A percentile compares a stretch with the other conserved stretches of the same genome.
Evolutionary conservation across 2,329 filamentous ascomycete species (phyloP).

Genomic region (Parafenestella ontariensis): DNA sequence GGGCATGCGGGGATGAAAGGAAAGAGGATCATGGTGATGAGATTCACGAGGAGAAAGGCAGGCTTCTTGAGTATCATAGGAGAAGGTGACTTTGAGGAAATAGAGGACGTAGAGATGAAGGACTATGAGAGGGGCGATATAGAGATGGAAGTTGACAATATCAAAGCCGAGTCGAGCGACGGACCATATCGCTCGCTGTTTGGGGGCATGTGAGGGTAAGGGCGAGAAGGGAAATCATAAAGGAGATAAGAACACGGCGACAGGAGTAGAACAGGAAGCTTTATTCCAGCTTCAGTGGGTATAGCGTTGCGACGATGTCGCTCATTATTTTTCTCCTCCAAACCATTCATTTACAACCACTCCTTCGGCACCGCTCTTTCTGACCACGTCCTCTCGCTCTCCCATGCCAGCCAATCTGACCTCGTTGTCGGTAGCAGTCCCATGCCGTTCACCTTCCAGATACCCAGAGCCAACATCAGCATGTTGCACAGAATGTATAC

Average conservation of each 20-base stretch:
- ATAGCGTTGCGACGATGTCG: neutral
- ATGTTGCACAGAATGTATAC: conserved; percentile 90
- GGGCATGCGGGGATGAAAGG: neutral
- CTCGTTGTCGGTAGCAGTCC: conserved; percentile 94
- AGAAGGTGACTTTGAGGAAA: neutral
- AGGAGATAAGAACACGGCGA: neutral
- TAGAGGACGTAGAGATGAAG: too few relatives aligned
- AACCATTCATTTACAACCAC: conserved; percentile 35
- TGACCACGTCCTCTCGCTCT: conserved; percentile 66
- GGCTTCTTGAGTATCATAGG: neutral
- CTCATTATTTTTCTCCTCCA: neutral
- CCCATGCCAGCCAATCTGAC: conserved; percentile 98
- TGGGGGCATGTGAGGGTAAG: neutral
- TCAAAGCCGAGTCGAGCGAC: neutral
- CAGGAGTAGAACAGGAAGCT: neutral
- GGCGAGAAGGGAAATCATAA: neutral
- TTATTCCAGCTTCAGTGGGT: neutral
- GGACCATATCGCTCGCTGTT: neutral
- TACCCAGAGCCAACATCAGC: conserved; percentile 79
- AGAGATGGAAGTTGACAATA: neutral
- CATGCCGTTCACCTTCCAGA: conserved; percentile 98
- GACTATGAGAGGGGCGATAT: neutral
- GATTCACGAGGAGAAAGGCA: neutral
- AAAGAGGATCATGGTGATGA: conserved; percentile 1
- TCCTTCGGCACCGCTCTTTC: conserved; percentile 46